Percentiles rank a stretch among this genome's conserved stretches.
These are phyloP conservation scores for Solanum appendiculatum DNA, from an alignment of 257 asterid species.

Conservation along the genomic window DNA sequence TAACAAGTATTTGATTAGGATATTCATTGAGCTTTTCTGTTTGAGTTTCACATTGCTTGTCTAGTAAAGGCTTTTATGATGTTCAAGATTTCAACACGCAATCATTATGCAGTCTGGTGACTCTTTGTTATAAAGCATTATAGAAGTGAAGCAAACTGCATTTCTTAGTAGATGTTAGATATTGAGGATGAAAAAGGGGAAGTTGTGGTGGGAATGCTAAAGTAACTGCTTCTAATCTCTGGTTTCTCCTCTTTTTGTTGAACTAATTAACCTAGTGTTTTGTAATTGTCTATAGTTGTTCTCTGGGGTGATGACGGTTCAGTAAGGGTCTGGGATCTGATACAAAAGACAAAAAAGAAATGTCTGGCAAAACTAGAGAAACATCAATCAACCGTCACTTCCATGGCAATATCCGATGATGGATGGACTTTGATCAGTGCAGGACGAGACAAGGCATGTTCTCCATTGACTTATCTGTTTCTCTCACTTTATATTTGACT, in stretches of 20 bases:
- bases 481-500: neutral
- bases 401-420: slow-evolving; percentile 76
- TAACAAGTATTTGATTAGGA: neutral
- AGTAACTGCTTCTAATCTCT: neutral
- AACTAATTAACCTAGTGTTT: neutral
- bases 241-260: neutral
- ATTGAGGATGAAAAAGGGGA: neutral
- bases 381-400: slow-evolving; percentile 83
- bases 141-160: too few species aligned
- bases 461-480: neutral
- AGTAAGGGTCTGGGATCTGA: slow-evolving; percentile 72
- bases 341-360: slow-evolving; percentile 32
- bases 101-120: too few species aligned
- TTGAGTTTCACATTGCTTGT: neutral
- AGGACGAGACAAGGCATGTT: slow-evolving; percentile 84
- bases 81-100: too few species aligned
- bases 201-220: neutral
- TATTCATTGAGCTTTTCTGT: neutral
- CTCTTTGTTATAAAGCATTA: too few species aligned
- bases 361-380: slow-evolving; percentile 64
- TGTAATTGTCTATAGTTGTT: slow-evolving; percentile 46
- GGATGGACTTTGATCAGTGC: slow-evolving; percentile 85
- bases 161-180: neutral
- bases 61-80: too few species aligned
- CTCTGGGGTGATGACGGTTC: slow-evolving; percentile 79